These are phyloP conservation scores for Fraxinus xanthoxyloides DNA, from an alignment of 305 asterid genomes.

Conservation along the genomic window DNA sequence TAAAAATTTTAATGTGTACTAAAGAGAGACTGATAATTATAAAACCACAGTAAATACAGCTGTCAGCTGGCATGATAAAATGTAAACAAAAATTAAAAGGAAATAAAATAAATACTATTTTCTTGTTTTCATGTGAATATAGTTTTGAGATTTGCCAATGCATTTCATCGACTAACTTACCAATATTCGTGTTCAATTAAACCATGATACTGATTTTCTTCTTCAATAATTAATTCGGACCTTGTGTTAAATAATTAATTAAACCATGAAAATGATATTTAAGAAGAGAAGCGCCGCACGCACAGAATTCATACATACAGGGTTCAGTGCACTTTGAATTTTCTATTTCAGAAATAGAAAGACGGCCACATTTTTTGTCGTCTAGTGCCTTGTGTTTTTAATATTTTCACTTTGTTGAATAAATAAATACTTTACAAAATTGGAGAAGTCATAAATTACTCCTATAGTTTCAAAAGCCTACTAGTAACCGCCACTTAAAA, in stretches of 20 bases:
- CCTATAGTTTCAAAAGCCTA: neutral
- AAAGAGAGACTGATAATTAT: no score
- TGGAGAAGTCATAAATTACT: neutral
- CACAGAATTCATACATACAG: no score
- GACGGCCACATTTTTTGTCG: neutral
- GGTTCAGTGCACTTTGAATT: no score
- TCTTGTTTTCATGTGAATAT: neutral
- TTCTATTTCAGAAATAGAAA: neutral
- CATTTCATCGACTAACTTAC: neutral
- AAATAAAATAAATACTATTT: neutral
- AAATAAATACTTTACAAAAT: neutral
- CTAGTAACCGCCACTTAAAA: neutral
- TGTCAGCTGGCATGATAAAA: neutral
- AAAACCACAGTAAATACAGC: no score
- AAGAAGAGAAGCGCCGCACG: no score
- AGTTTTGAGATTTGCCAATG: neutral
- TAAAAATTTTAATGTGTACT: no score
- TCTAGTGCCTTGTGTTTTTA: neutral
- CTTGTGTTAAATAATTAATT: no score
- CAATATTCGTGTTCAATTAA: neutral
- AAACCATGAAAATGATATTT: no score
- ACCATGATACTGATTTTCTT: neutral
- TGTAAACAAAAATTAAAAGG: neutral
- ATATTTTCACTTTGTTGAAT: neutral
- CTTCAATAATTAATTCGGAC: neutral